A percentile compares a stretch with the other conserved stretches of the same genome.
These are phyloP conservation scores for Penicillium expansum DNA, from an alignment of 2,329 filamentous ascomycete genomes.

Conservation along the genomic window DNA sequence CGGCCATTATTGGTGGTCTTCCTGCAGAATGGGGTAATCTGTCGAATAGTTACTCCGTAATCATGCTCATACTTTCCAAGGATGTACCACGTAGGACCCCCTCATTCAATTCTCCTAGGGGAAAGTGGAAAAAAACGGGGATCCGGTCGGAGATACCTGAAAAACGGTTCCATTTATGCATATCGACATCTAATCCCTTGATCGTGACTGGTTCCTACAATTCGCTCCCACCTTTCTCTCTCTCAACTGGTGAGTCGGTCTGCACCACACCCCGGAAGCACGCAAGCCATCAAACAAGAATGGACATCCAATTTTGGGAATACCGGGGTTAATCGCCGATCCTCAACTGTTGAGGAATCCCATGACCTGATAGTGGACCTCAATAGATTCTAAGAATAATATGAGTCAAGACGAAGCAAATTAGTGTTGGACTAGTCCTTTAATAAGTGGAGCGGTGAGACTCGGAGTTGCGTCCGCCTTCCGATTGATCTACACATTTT, in stretches of 20 bases:
- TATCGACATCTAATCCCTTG: neutral
- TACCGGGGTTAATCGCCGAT: neutral
- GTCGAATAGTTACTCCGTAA: neutral
- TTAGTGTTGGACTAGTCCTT: neutral
- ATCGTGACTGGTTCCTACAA: conserved; percentile 6
- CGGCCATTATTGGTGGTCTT: conserved; percentile 5
- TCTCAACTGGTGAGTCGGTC: neutral
- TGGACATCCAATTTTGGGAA: neutral
- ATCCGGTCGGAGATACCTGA: neutral
- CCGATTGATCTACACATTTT: conserved; percentile 1
- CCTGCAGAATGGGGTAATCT: neutral
- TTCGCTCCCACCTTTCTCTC: neutral
- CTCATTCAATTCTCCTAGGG: neutral
- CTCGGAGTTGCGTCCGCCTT: conserved; percentile 5
- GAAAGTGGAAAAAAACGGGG: neutral
- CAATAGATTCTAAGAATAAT: neutral
- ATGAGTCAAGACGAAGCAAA: neutral
- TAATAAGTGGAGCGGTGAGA: conserved; percentile 21
- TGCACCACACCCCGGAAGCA: neutral
- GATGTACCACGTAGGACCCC: neutral
- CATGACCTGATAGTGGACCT: conserved; percentile 1
- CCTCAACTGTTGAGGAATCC: conserved; percentile 19
- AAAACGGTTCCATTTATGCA: conserved; percentile 1
- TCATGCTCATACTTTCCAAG: neutral
- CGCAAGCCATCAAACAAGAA: neutral